Evolutionary conservation across 2,329 filamentous ascomycete genomes (phyloP), one percentile per base, ranked within the genome.

Genomic region (Leptographium flavum): DNA sequence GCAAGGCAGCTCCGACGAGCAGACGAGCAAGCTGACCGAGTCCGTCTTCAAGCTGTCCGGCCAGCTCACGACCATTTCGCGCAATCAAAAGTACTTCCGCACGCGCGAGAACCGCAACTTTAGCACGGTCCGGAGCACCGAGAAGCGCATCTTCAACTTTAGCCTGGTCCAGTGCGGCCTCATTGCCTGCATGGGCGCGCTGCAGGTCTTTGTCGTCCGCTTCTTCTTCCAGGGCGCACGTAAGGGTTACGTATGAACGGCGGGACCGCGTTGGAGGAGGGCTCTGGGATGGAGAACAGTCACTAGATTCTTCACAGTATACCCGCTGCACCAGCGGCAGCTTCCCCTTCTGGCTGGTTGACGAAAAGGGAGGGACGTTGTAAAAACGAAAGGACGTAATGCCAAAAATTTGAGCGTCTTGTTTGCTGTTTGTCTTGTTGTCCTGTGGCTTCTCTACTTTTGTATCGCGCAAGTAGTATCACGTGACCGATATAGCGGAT

Each of bases 21-120:
- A 96, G 64, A 92, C 90, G 2, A 80, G 81, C 39, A 76, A 78
- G 8, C 74, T 98, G 41, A 90, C 96, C 63, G 90, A 98, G 67
- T 90, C 87, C 35, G 83, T 96, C 57, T 87, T 92, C 71, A 95
- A 94, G 70, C 74, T 98, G 49, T 94, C 87, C 13, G 81, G 86
- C 52, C 87, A 94, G 60, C 70, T 98, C 42, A 94, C 87, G 14
- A 95, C 88, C 50, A 92, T 98, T 60, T 87, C 85, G 36, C 79
- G 92, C 58, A 95, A 94, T 70, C 92, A 98, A 60, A 98, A 98
- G 64, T 98, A 98, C 71, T 98, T 98, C 79, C 84, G 93, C 51
- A 98, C 92, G 3, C 81, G 92, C 54, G 92, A 98, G 73, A 98
- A 98, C 74, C 78, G 92, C 50, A 98, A 98, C 68, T 96, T 98